Percentiles rank a stretch among this genome's conserved stretches.
phyloP scores from a whole-genome alignment of 2,329 filamentous ascomycete genomes.

The Sclerotinia minor region DNA sequence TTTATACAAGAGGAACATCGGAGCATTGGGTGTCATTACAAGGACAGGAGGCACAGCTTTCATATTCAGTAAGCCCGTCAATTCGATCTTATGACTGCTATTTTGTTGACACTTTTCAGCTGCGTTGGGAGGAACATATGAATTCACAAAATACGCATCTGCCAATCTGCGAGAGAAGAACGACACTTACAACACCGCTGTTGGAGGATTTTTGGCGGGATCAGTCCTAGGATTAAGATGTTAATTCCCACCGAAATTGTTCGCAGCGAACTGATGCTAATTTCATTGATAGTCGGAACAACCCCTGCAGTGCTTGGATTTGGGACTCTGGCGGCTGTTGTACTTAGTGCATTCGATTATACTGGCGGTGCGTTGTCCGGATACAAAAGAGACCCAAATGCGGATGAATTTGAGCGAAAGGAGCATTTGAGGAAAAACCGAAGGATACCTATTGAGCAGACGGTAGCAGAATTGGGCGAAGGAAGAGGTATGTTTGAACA shows the following conservation, averaged over 20 bases:
- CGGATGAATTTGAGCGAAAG: constrained; percentile 65
- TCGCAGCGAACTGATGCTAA: constrained; percentile 18
- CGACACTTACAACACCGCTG: constrained; percentile 62
- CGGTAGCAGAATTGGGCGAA: constrained; percentile 66
- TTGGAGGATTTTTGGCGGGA: constrained; percentile 67
- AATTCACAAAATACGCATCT: constrained; percentile 63
- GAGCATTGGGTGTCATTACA: constrained; percentile 77
- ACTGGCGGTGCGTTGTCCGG: constrained; percentile 60
- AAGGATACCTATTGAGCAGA: constrained; percentile 64
- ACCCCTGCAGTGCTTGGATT: constrained; percentile 66
- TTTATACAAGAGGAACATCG: constrained; percentile 77
- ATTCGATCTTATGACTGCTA: neutral
- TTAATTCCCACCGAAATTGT: constrained; percentile 42
- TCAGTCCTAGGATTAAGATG: constrained; percentile 61
- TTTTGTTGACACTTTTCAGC: constrained; percentile 47
- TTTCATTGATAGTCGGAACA: constrained; percentile 52
- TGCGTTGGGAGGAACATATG: constrained; percentile 66
- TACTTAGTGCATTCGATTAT: constrained; percentile 62
- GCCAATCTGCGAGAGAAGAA: constrained; percentile 70
- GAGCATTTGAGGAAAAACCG: constrained; percentile 61
- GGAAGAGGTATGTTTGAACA: constrained; percentile 59
- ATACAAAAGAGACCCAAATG: constrained; percentile 49
- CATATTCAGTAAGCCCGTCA: constrained; percentile 53
- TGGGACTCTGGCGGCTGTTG: constrained; percentile 55
- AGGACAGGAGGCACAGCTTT: constrained; percentile 74